A percentile compares a stretch with the other conserved stretches of the same genome.
These are phyloP conservation scores for Fusarium sororula DNA, from an alignment of 2,329 filamentous ascomycete genomes.

Conservation along the genomic window DNA sequence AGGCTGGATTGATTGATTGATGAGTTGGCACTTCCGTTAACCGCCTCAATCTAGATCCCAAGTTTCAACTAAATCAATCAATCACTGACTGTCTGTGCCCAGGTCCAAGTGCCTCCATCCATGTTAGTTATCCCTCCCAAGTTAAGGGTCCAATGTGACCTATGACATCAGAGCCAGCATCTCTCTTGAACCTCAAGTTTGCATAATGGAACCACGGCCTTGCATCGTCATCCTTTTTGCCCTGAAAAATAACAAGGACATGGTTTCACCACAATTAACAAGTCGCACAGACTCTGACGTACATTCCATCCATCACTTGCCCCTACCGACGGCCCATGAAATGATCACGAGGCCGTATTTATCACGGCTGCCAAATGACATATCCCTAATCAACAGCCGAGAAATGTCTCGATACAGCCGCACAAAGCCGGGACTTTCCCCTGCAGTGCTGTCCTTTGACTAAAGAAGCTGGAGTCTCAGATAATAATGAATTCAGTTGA, in stretches of 20 bases:
- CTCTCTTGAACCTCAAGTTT: neutral
- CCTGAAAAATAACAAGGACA: neutral
- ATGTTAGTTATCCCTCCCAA: too few relatives aligned
- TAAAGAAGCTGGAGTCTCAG: neutral
- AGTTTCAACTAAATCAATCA: neutral
- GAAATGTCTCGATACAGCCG: neutral
- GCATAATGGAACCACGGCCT: neutral
- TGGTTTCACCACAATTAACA: neutral
- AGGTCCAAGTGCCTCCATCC: too few relatives aligned
- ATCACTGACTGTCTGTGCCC: neutral
- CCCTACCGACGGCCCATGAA: too few relatives aligned
- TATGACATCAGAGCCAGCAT: constrained; percentile 7
- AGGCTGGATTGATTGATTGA: neutral
- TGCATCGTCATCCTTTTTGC: neutral
- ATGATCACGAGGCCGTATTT: too few relatives aligned
- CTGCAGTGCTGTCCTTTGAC: too few relatives aligned
- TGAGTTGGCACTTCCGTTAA: neutral
- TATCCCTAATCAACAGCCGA: neutral
- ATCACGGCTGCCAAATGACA: neutral
- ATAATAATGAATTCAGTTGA: neutral
- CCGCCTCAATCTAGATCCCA: neutral
- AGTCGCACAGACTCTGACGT: neutral
- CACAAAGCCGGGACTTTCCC: neutral
- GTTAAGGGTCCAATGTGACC: neutral
- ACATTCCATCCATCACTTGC: neutral